Evolutionary conservation across 768 basidiomycete genomes (phyloP), one percentile per base, ranked within the genome.

Genomic region (Infundibulicybe gibba): DNA sequence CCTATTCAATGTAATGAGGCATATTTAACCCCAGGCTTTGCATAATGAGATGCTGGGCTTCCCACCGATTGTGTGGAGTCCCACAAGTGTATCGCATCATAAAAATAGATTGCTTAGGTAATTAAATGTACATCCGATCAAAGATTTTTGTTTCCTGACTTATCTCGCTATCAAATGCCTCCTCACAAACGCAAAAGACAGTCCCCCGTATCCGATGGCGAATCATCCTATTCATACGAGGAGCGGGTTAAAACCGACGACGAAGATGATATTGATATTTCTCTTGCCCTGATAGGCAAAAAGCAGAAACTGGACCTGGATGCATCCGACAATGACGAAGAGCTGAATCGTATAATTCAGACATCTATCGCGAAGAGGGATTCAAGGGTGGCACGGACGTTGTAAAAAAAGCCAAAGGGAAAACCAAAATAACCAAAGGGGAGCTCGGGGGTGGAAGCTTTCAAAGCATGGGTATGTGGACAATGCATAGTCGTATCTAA

Each of bases 361-460:
- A 69, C 77, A 14, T 82, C 87, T 41, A 87, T 91, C 47, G 65
- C 76, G 6, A 90, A 84, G 63, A 70, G 86, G 33, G 78, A 92
- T 59, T 86, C 9, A 89, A 88, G 61, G 75, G 75, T 35, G 92
- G 91, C 1, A 87, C 84, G 0, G 79, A 86, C 43, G 52, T 90
- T 8, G 65, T 94, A 43, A 94, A 90, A 61, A 87, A 83, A 56
- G 73, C 80, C 11, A 92, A 88, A 56, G 83, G 81, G 8, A 87
- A 87, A 61, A 67, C 70, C 15, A 90, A 86, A 58, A 61, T 84
- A 20, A 67, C 66, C 2, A 91, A 88, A 61, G 85, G 84, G 14
- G 85, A 91, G 58, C 76, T 90, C 11, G 94, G 94, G 30, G 94
- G 94, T 25, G 94, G 94, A 15, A 95, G 92, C 52, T 97, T 97